Base-by-base conservation (phyloP, 352 stramenopile genomes). In the Phytophthora sojae region DNA sequence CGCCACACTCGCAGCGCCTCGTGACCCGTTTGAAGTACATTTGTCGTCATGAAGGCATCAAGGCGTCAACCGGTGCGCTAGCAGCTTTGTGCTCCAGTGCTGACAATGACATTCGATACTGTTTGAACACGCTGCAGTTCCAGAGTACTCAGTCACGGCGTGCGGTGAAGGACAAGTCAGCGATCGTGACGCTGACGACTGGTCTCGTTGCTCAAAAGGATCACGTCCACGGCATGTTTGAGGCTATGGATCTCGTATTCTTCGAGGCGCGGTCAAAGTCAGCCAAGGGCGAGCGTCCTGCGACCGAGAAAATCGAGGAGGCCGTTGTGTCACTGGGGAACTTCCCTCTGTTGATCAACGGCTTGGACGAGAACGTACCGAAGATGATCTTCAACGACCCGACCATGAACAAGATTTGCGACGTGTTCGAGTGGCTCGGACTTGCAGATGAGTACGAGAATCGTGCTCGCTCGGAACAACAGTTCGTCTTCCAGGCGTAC, bases 101-200 rank as follows among this genome's bases (percentile, higher is more conserved):
- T 70, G 90, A 83, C 55, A 95, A 94, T 64, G 97, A 99, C 74
- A 96, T 99, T 21, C 93, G 98, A 57, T 98, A 96, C 55, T 99
- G 95, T 59, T 81, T 99, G 11, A 98, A 99, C 71, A 97, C 93
- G 4, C 82, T 99, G 4, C 97, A 99, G 79, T 99, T 99, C 75
- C 93, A 98, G 56, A 90, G 77, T 55, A 80, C 81, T 0, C 80
- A 88, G 61, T 75, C 64, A 50, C 69, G 64, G 64, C 61, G 52
- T 59, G 50, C 53, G 51, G 49, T 7, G 23, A 67, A 50, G 47
- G 55, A 42, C 39, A 71, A 67, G 7, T 51, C 64, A 5, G 44
- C 30, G 2, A 44, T 57, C 1, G 60, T 65, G 60, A 82, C 71
- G 11, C 54, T 89, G 17, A 75, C 59, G 6, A 73, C 60, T 56